Conservation (phyloP, 164 flowering plant species). For the Tetracentron sinense region DNA sequence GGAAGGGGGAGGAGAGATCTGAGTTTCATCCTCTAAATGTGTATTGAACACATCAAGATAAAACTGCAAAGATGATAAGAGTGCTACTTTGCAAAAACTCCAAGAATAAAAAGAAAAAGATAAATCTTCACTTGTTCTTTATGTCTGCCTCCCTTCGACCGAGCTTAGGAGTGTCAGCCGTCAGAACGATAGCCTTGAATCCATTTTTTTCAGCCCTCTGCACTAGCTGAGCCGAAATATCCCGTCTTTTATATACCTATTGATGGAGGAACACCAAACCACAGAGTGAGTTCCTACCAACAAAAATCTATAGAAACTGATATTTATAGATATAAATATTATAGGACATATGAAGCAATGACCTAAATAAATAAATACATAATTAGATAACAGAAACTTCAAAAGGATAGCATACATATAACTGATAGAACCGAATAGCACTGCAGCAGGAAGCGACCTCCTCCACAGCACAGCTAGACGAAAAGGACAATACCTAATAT, state of each 20-base stretch:
- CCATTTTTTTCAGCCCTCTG: conserved; percentile 82
- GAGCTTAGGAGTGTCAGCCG: conserved; percentile 67
- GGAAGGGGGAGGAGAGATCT: no score
- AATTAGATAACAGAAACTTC: not conserved
- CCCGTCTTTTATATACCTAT: conserved; percentile 65
- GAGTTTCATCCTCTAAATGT: no score
- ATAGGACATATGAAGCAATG: not conserved
- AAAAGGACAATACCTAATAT: conserved; percentile 56
- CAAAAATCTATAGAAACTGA: not conserved
- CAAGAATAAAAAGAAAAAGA: not conserved
- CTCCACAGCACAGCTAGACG: conserved; percentile 59
- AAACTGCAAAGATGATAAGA: not conserved
- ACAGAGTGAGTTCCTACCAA: not conserved
- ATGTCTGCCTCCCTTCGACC: conserved; percentile 84
- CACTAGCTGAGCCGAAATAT: conserved; percentile 56
- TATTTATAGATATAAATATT: no score
- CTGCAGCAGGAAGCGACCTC: conserved; percentile 83
- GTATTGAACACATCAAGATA: not conserved
- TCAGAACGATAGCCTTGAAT: conserved; percentile 74
- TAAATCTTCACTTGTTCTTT: conserved; percentile 49
- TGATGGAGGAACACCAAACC: conserved; percentile 2
- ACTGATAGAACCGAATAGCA: conserved; percentile 69
- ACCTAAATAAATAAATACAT: not conserved
- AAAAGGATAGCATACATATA: conserved; percentile 52
- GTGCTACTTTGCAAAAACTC: not conserved